A percentile compares a stretch with the other conserved stretches of the same genome.
phyloP scores from a whole-genome alignment of 148 eudicot genomes.

The Rhododendron kiyosumense region DNA sequence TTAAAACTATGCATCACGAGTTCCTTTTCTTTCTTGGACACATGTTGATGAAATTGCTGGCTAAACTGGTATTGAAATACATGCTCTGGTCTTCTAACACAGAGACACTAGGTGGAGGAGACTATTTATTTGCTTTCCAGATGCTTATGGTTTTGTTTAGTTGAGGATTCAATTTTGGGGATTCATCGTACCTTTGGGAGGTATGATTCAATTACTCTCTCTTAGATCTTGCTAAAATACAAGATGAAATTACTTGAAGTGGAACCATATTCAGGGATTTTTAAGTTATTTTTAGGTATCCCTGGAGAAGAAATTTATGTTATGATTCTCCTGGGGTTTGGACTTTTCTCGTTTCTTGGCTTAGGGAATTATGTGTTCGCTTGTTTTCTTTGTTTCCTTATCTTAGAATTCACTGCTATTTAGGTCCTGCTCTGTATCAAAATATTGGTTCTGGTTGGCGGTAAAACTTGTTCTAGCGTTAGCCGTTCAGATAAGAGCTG shows the following conservation, averaged over 20 bases:
- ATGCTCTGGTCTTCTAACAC: constrained; percentile 28
- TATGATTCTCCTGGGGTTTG: background rate
- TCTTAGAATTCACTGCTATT: background rate
- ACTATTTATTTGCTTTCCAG: constrained; percentile 87
- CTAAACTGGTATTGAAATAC: background rate
- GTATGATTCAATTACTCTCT: constrained; percentile 28
- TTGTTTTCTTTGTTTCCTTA: background rate
- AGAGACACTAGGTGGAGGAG: constrained; percentile 91
- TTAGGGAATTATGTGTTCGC: background rate
- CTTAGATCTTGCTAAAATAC: background rate
- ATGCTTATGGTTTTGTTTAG: constrained; percentile 99
- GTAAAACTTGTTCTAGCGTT: background rate
- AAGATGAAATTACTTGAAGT: background rate
- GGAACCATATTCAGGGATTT: background rate
- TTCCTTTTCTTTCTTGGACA: background rate
- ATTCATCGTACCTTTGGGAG: constrained; percentile 98
- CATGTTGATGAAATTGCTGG: background rate
- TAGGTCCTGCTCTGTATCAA: background rate
- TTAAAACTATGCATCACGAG: background rate
- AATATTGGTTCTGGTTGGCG: background rate
- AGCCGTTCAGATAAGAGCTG: background rate
- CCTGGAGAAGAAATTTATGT: background rate
- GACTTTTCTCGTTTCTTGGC: no score
- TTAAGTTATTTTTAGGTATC: background rate
- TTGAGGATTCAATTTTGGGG: constrained; percentile 91